Percentiles rank a stretch among this genome's conserved stretches.
Conservation (phyloP, 768 basidiomycete species). For the Amanita molliuscula region DNA sequence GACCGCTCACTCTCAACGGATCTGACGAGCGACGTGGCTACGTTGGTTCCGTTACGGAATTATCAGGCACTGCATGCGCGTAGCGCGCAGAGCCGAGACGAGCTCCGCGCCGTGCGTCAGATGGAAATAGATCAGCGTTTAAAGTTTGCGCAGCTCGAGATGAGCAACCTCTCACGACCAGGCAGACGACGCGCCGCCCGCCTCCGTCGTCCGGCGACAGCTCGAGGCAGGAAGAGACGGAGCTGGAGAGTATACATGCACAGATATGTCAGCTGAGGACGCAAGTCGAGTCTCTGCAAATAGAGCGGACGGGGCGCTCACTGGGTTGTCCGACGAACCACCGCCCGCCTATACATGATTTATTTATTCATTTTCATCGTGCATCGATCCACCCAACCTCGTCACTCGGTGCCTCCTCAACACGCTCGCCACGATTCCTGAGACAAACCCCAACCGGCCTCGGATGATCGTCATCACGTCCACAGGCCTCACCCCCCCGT, state of each 20-base stretch:
- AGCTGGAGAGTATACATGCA: conserved; percentile 2
- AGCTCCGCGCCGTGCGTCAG: neutral
- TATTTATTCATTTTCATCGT: too few relatives aligned
- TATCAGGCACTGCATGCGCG: neutral
- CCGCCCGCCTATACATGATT: conserved; percentile 3
- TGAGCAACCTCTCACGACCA: neutral
- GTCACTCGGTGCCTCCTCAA: conserved; percentile 49
- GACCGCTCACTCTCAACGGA: neutral
- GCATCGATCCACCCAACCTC: conserved; percentile 37
- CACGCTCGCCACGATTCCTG: conserved; percentile 42
- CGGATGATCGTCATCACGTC: conserved; percentile 47
- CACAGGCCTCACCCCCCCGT: conserved; percentile 35
- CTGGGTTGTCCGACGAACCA: conserved; percentile 7
- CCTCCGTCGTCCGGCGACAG: neutral
- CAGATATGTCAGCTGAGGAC: conserved; percentile 7
- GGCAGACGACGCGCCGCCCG: neutral
- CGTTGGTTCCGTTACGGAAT: neutral
- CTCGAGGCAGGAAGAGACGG: neutral
- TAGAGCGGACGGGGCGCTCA: conserved; percentile 9
- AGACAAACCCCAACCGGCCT: conserved; percentile 20
- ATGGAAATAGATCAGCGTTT: conserved; percentile 4
- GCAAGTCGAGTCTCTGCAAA: conserved; percentile 7
- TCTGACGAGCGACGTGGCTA: neutral
- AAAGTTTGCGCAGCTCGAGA: neutral
- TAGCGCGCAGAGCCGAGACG: neutral